Evolutionary conservation across 148 eudicot species (phyloP).

Genomic region (Arbutus unedo): DNA sequence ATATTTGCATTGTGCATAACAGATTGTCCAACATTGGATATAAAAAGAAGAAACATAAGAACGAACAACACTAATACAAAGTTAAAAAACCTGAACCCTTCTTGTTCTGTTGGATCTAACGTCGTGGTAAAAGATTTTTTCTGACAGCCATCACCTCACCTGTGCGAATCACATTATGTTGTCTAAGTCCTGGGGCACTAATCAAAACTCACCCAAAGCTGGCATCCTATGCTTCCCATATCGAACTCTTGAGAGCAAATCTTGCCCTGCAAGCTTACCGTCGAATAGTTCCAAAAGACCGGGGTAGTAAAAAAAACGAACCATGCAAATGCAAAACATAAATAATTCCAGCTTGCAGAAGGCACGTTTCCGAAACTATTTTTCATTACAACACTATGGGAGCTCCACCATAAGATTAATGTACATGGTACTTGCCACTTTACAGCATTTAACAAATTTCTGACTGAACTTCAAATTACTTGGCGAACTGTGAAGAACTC

Average conservation of each 20-base stretch:
- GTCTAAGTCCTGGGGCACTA: too few species aligned
- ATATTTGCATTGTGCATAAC: too few species aligned
- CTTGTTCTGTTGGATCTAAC: too few species aligned
- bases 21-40: too few species aligned
- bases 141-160: too few species aligned
- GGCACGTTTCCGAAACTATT: neutral
- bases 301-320: neutral
- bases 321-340: neutral
- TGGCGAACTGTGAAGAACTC: neutral
- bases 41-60: too few species aligned
- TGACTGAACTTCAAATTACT: neutral
- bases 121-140: too few species aligned
- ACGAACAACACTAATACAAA: too few species aligned
- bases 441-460: neutral
- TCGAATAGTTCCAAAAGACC: neutral
- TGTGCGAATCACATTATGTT: too few species aligned
- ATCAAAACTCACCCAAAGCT: too few species aligned
- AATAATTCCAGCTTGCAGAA: neutral
- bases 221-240: too few species aligned
- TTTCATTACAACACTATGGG: constrained; percentile 6
- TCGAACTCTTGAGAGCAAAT: neutral
- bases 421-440: neutral
- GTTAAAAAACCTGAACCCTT: too few species aligned
- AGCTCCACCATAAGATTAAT: neutral
- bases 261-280: neutral